These are phyloP conservation scores for Trichophyton simii DNA, from an alignment of 2,329 filamentous ascomycete genomes.

Conservation along the genomic window DNA sequence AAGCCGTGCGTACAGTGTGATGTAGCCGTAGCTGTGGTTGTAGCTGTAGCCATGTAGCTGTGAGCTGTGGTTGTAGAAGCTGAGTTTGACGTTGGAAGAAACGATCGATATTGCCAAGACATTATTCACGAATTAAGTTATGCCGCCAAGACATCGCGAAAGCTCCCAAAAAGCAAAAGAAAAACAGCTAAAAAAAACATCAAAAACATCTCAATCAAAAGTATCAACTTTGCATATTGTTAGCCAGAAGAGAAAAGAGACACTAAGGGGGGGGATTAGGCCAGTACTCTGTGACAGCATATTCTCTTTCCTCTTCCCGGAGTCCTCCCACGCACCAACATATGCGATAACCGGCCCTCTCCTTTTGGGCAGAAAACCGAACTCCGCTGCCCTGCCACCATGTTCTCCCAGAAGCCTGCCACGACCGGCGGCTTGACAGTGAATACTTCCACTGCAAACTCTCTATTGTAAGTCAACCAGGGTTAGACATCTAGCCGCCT, in stretches of 20 bases:
- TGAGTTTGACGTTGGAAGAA: neutral
- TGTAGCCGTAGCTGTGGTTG: too few species aligned
- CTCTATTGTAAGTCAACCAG: slow-evolving; percentile 13
- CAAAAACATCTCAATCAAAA: neutral
- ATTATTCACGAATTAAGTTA: neutral
- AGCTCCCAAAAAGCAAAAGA: neutral
- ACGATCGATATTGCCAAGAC: neutral
- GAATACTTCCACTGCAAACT: slow-evolving; percentile 14
- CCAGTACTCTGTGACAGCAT: too few species aligned
- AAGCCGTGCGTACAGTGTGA: too few species aligned
- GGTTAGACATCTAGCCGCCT: neutral
- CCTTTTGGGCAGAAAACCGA: neutral
- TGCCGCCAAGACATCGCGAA: neutral
- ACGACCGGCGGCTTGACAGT: slow-evolving; percentile 11
- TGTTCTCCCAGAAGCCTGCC: slow-evolving; percentile 12
- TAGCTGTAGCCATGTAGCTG: too few species aligned
- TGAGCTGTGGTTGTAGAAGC: too few species aligned
- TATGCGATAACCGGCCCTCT: neutral
- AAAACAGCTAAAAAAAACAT: too few species aligned
- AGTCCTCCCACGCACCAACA: too few species aligned
- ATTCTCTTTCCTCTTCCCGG: neutral
- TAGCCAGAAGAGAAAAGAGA: neutral
- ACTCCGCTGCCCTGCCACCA: slow-evolving; percentile 1
- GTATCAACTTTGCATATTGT: neutral
- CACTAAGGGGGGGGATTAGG: neutral